Evolutionary conservation across 2,329 filamentous ascomycete genomes (phyloP), one percentile per base, ranked within the genome.

Genomic region (Ilyonectria mors-panacis): DNA sequence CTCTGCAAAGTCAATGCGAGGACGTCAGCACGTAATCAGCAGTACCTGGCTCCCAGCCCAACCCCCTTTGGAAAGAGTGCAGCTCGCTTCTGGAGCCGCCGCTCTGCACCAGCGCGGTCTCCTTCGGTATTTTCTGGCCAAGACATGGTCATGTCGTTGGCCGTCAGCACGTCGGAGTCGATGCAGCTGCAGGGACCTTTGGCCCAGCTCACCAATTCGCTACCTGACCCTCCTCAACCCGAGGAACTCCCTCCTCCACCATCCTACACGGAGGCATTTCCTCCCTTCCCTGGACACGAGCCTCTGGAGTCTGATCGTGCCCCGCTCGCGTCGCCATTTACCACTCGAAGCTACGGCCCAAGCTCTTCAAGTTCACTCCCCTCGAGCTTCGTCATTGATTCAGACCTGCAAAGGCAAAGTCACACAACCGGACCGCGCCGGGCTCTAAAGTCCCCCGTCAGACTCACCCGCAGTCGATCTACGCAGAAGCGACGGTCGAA

Each of bases 141-240:
- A 45, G 89, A 91, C 68, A 90, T 92, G 85, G 84, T 86, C 47
- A 81, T 91, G 74, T 92, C 90, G 12, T 82, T 92, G 59, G 84
- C 85, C 1, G 81, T 91, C 33, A 90, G 88, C 79, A 92, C 90
- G 1, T 85, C 89, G 2, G 88, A 91, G 47, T 86, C 86, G 2
- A 92, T 92, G 90, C 87, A 91, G 71, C 87, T 86, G 0, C 81
- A 87, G 59, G 89, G 88, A 3, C 88, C 89, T 10, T 75, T 92
- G 61, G 89, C 89, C 2, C 87, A 88, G 71, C 83, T 92, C 47
- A 85, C 87, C n/a, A 81, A 81, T 60, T 86, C 86, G 17, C 72
- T 70, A 39, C 60, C 73, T 15, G 76, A 75, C 21, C 54, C 63
- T 26, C 71, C 61, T 23, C 58, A 63, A 28, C 47, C 66, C 6